Percentiles rank a stretch among this genome's conserved stretches.
Evolutionary conservation across 75 land plant species (phyloP).

Genomic region (Adiantum capillusveneris): DNA sequence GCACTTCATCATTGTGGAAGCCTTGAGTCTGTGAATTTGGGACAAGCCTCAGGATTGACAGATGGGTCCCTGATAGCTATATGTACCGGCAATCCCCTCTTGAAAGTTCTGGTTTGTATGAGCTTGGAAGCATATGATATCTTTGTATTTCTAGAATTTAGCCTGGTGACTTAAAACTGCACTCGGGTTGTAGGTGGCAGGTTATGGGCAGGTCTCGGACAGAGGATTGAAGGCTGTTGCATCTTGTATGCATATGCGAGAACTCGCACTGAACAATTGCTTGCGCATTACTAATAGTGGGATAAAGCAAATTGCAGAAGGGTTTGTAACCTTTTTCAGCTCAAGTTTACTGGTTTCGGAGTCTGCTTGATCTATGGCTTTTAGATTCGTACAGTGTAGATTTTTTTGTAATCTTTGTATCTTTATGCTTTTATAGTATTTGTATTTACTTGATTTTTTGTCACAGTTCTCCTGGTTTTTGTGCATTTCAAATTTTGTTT

Average conservation of each 20-base stretch:
- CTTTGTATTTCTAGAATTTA: no score
- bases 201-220: no score
- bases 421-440: no score
- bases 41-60: slow-evolving; percentile 26
- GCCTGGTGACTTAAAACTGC: no score
- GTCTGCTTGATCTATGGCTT: neutral
- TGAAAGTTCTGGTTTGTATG: slow-evolving; percentile 13
- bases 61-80: slow-evolving; percentile 17
- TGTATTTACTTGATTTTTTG: no score
- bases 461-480: no score
- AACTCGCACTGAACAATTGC: slow-evolving; percentile 16
- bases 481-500: no score
- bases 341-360: neutral
- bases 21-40: slow-evolving; percentile 18
- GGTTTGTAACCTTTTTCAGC: neutral
- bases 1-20: slow-evolving; percentile 26
- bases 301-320: slow-evolving; percentile 1
- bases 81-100: slow-evolving; percentile 17
- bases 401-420: no score
- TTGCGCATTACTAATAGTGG: slow-evolving; percentile 10
- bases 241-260: slow-evolving; percentile 13
- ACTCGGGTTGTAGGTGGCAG: no score
- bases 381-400: neutral
- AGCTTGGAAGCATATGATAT: no score
- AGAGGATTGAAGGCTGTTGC: slow-evolving; percentile 3